Evolutionary conservation across 495 filamentous ascomycete species (phyloP).

Genomic region (Cercophora samala): DNA sequence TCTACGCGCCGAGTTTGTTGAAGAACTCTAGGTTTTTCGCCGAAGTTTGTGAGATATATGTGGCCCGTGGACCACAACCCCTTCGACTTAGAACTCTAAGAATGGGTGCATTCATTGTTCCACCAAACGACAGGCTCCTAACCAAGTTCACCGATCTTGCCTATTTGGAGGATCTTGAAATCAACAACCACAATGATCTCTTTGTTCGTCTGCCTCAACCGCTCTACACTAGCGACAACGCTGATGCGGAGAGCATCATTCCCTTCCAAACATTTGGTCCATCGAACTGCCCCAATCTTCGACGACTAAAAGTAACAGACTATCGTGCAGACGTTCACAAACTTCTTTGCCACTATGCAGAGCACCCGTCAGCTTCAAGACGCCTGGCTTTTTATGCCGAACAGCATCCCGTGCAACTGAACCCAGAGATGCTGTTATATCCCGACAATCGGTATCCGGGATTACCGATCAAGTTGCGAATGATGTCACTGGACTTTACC

Average conservation of each 20-base stretch:
- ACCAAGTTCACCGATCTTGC: background rate
- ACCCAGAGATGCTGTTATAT: too few relatives aligned
- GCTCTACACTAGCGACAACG: background rate
- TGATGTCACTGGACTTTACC: too few relatives aligned
- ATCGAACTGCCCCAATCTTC: background rate
- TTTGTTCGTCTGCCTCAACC: too few relatives aligned
- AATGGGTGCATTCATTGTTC: background rate
- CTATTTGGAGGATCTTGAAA: background rate
- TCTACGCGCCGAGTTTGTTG: background rate
- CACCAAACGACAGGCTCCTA: background rate
- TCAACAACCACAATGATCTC: background rate
- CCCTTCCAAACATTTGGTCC: background rate
- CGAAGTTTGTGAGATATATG: background rate
- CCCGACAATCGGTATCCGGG: too few relatives aligned
- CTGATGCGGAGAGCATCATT: background rate
- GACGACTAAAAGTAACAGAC: background rate
- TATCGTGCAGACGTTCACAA: too few relatives aligned
- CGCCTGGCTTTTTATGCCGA: background rate
- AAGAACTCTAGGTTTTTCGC: background rate
- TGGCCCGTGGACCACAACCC: background rate
- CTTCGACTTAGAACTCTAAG: background rate
- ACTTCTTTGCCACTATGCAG: too few relatives aligned
- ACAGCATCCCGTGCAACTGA: too few relatives aligned
- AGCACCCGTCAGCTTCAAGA: too few relatives aligned
- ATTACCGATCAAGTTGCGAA: too few relatives aligned